Evolutionary conservation across 805 yeast species (phyloP).

Genomic region (Soucietia sequanensis): DNA sequence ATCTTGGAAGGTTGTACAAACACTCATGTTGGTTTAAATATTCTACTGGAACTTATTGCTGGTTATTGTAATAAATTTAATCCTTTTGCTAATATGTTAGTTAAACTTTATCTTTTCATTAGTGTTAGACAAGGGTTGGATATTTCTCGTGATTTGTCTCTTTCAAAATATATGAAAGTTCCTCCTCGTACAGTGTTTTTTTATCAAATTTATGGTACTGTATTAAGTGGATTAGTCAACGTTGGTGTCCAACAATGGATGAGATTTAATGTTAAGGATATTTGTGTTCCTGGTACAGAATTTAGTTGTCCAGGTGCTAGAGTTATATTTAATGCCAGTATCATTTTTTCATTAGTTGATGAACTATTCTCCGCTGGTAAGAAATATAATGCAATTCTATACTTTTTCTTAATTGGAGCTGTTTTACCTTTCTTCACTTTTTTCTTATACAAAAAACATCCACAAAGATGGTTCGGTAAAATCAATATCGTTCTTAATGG

Average conservation of each 20-base stretch:
- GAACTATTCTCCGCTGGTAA: slow-evolving; percentile 21
- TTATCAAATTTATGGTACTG: slow-evolving; percentile 44
- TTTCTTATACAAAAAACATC: slow-evolving; percentile 39
- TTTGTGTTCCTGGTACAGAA: slow-evolving; percentile 30
- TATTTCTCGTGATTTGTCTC: slow-evolving; percentile 47
- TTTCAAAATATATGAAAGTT: slow-evolving; percentile 44
- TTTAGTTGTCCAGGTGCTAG: slow-evolving; percentile 39
- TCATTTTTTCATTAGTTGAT: slow-evolving; percentile 20
- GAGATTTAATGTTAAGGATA: slow-evolving; percentile 31
- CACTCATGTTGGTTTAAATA: slow-evolving; percentile 39
- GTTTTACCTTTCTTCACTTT: slow-evolving; percentile 35
- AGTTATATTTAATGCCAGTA: slow-evolving; percentile 42
- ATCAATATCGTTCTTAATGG: slow-evolving; percentile 46
- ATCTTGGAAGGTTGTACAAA: slow-evolving; percentile 33
- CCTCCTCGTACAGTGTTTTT: slow-evolving; percentile 39
- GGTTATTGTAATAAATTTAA: slow-evolving; percentile 49
- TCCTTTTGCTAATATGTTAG: slow-evolving; percentile 48
- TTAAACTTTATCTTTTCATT: slow-evolving; percentile 48
- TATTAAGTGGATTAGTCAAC: slow-evolving; percentile 42
- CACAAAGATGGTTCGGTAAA: slow-evolving; percentile 28
- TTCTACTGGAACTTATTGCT: slow-evolving; percentile 53
- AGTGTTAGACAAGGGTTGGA: slow-evolving; percentile 49
- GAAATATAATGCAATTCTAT: slow-evolving; percentile 29
- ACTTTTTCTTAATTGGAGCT: slow-evolving; percentile 40
- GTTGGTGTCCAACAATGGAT: slow-evolving; percentile 43